These are phyloP conservation scores for Penicillium brasilianum DNA, from an alignment of 2,329 filamentous ascomycete genomes.

Conservation along the genomic window DNA sequence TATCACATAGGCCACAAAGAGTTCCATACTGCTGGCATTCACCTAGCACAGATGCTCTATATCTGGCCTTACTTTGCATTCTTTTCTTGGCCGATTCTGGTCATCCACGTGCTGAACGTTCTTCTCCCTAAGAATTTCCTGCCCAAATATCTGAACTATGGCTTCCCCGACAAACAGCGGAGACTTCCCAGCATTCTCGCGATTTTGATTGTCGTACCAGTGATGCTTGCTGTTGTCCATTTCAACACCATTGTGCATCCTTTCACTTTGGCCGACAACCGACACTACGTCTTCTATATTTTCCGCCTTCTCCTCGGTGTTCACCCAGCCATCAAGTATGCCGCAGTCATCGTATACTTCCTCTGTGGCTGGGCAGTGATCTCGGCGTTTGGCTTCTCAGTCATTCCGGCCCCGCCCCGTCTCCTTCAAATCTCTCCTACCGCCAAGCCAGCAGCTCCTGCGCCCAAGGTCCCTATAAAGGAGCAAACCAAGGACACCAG, in stretches of 20 bases:
- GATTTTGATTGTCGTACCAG: constrained; percentile 40
- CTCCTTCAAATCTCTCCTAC: constrained; percentile 27
- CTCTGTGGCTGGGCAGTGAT: constrained; percentile 71
- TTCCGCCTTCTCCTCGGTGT: constrained; percentile 81
- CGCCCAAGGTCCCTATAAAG: constrained; percentile 20
- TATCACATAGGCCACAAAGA: constrained; percentile 76
- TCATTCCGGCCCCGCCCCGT: constrained; percentile 28
- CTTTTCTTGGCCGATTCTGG: constrained; percentile 81
- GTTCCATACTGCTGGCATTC: constrained; percentile 88
- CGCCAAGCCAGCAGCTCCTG: constrained; percentile 22
- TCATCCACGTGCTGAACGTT: constrained; percentile 58
- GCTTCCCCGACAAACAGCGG: constrained; percentile 38
- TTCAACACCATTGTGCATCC: constrained; percentile 95
- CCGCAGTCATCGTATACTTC: constrained; percentile 72
- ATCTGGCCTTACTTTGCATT: constrained; percentile 89
- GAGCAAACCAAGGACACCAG: constrained; percentile 29
- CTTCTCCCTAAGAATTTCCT: constrained; percentile 41
- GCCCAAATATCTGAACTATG: constrained; percentile 42
- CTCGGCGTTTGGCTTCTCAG: constrained; percentile 60
- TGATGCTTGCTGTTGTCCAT: constrained; percentile 62
- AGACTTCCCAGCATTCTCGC: constrained; percentile 48
- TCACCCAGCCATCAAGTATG: constrained; percentile 67
- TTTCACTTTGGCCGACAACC: constrained; percentile 93
- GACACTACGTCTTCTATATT: constrained; percentile 96
- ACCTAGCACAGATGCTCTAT: constrained; percentile 91